Percentiles rank a stretch among this genome's conserved stretches.
Conservation (phyloP, 345 rosid genomes). For the Bretschneidera sinensis region DNA sequence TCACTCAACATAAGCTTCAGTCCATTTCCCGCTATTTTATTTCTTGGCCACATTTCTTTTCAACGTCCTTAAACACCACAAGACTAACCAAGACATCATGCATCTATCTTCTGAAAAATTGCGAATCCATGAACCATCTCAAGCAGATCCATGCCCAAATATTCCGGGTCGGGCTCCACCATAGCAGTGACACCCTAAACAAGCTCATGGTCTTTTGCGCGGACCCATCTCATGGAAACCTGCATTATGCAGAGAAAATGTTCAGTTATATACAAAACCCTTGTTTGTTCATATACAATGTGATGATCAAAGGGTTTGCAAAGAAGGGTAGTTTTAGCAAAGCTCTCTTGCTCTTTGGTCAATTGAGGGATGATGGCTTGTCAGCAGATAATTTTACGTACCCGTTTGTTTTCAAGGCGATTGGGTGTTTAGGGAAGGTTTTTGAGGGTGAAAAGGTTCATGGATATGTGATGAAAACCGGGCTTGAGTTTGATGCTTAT, state of each 20-base stretch:
- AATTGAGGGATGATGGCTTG: conserved; percentile 45
- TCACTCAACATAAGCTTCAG: not conserved
- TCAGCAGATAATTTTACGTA: conserved; percentile 71
- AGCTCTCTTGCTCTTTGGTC: conserved; percentile 37
- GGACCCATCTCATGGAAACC: conserved; percentile 29
- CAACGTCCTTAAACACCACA: not conserved
- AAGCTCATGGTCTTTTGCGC: conserved; percentile 41
- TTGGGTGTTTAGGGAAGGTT: conserved; percentile 31
- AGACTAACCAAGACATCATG: conserved; percentile 17
- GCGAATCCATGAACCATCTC: conserved; percentile 36
- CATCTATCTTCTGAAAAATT: conserved; percentile 33
- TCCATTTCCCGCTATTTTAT: conserved; percentile 13
- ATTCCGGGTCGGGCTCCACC: conserved; percentile 38
- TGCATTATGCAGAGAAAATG: conserved; percentile 32
- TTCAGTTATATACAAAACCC: conserved; percentile 7
- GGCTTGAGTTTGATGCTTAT: conserved; percentile 51
- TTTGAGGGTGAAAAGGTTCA: conserved; percentile 44
- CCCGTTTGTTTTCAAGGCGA: conserved; percentile 51
- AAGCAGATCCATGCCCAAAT: conserved; percentile 47
- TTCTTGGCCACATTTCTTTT: not conserved
- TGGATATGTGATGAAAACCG: conserved; percentile 51
- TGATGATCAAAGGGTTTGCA: conserved; percentile 50
- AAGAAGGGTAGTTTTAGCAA: conserved; percentile 30
- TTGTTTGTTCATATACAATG: conserved; percentile 33
- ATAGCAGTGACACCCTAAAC: conserved; percentile 23